Percentiles rank a stretch among this genome's conserved stretches.
Evolutionary conservation across 306 rosid species (phyloP).

Genomic region (Canavalia ensiformis): DNA sequence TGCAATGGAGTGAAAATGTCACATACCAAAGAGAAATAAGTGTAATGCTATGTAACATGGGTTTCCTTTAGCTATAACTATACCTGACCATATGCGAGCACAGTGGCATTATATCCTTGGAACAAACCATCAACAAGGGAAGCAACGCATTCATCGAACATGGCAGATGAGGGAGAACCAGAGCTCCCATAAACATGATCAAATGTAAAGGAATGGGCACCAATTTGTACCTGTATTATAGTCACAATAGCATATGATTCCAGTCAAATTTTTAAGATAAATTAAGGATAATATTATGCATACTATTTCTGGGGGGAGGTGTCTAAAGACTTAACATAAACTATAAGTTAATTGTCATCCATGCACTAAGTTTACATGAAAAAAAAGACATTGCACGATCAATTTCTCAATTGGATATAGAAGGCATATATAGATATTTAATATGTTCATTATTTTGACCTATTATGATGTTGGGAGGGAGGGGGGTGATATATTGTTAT

Average conservation of each 20-base stretch:
- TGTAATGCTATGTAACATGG: constrained; percentile 31
- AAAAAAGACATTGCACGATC: constrained; percentile 2
- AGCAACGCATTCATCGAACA: constrained; percentile 87
- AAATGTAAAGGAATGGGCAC: constrained; percentile 92
- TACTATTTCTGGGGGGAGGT: constrained; percentile 20
- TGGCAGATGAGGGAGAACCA: constrained; percentile 77
- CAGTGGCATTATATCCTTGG: constrained; percentile 99
- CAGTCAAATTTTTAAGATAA: constrained; percentile 3
- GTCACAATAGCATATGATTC: constrained; percentile 35
- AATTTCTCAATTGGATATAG: constrained; percentile 16
- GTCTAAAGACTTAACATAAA: constrained; percentile 38
- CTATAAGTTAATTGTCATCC: background rate
- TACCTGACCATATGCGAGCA: constrained; percentile 99
- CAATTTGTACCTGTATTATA: constrained; percentile 87
- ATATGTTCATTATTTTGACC: background rate
- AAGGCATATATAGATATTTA: constrained; percentile 12
- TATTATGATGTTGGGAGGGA: background rate
- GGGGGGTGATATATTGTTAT: background rate
- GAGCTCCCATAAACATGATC: constrained; percentile 98
- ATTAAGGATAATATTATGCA: background rate
- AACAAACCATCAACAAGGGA: constrained; percentile 91
- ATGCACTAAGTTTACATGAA: constrained; percentile 15
- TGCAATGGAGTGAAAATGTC: constrained; percentile 64
- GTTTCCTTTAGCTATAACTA: constrained; percentile 41
- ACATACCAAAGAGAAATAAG: constrained; percentile 42